Conservation (phyloP, 768 basidiomycete species). For the Serpula lacrymans region DNA sequence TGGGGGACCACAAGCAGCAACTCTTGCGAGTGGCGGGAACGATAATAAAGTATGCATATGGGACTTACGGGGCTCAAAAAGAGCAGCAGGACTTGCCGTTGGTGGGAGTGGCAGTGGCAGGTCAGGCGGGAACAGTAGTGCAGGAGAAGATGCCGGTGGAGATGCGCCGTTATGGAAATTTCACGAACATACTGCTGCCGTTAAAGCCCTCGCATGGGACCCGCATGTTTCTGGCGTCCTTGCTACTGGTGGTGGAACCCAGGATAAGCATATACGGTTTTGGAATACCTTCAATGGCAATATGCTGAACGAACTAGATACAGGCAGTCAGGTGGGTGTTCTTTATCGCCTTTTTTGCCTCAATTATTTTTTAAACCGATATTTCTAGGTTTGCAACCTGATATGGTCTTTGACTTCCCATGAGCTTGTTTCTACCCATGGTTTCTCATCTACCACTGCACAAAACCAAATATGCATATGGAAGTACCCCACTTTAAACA, state of each 20-base stretch:
- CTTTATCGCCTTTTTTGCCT: neutral
- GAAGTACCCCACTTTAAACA: conserved; percentile 90
- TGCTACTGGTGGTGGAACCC: conserved; percentile 97
- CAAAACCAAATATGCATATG: conserved; percentile 97
- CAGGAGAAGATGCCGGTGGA: conserved; percentile 30
- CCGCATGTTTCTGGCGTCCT: conserved; percentile 89
- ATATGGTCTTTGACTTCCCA: conserved; percentile 96
- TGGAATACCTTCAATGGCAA: conserved; percentile 92
- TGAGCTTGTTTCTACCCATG: conserved; percentile 96
- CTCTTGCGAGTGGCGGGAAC: conserved; percentile 92
- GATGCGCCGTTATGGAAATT: conserved; percentile 88
- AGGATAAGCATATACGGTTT: conserved; percentile 96
- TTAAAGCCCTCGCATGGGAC: conserved; percentile 98
- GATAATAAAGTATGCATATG: conserved; percentile 99
- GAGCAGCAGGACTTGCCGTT: conserved; percentile 23
- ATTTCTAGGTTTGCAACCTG: conserved; percentile 92
- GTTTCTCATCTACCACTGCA: conserved; percentile 88
- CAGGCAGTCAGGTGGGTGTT: conserved; percentile 83
- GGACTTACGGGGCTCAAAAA: conserved; percentile 73
- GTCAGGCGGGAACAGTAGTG: conserved; percentile 20
- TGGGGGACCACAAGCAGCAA: conserved; percentile 43
- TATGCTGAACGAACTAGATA: conserved; percentile 86
- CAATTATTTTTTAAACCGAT: conserved; percentile 11
- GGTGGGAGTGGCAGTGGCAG: conserved; percentile 25
- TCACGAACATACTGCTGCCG: conserved; percentile 94